These are phyloP conservation scores for Camelina neglecta DNA, from an alignment of 345 rosid species.

Conservation along the genomic window DNA sequence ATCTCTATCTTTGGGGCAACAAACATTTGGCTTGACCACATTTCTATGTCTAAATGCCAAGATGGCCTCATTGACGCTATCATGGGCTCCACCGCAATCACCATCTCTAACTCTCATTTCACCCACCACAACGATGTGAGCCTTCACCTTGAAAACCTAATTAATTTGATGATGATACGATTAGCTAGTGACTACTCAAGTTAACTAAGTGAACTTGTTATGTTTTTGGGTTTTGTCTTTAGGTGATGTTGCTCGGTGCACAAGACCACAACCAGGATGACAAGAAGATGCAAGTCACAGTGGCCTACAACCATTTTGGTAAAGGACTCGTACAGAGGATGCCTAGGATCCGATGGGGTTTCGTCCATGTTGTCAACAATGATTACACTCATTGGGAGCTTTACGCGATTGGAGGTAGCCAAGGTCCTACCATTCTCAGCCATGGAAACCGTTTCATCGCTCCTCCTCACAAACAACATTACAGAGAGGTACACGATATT, in stretches of 20 bases:
- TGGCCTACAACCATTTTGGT: slow-evolving; percentile 81
- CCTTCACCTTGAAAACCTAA: neutral
- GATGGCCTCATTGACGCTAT: slow-evolving; percentile 86
- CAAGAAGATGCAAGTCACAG: slow-evolving; percentile 62
- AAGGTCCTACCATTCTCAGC: slow-evolving; percentile 68
- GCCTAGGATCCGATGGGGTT: slow-evolving; percentile 78
- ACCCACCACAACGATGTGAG: slow-evolving; percentile 74
- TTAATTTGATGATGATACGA: neutral
- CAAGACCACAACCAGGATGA: slow-evolving; percentile 51
- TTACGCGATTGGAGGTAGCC: slow-evolving; percentile 80
- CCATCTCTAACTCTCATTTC: slow-evolving; percentile 83
- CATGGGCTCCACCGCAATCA: slow-evolving; percentile 72
- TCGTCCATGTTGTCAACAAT: slow-evolving; percentile 78
- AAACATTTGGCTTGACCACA: slow-evolving; percentile 84
- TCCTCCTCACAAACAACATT: slow-evolving; percentile 42
- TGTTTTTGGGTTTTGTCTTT: slow-evolving; percentile 3
- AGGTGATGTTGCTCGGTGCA: slow-evolving; percentile 76
- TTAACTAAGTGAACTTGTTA: neutral
- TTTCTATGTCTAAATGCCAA: slow-evolving; percentile 63
- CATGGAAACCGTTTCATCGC: slow-evolving; percentile 83
- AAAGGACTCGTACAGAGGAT: slow-evolving; percentile 76
- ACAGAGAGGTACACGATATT: slow-evolving; percentile 54
- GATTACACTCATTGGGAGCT: slow-evolving; percentile 79
- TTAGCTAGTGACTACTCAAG: neutral
- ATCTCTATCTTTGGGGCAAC: slow-evolving; percentile 69